Conservation (phyloP, 1,284 basidiomycete species). For the Puccinia polysora region DNA sequence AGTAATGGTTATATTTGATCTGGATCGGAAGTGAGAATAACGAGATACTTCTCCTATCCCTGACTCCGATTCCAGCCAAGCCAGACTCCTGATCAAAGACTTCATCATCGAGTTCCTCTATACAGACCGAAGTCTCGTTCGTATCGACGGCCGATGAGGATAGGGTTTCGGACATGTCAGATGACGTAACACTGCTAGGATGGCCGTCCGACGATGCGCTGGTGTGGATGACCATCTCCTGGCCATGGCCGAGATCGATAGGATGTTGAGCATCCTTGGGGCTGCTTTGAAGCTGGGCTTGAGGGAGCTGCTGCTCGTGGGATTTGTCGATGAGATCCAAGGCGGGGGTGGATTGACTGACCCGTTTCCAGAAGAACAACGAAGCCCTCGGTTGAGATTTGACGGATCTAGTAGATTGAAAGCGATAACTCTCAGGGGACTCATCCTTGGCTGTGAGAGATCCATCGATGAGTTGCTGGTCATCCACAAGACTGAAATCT, state of each 20-base stretch:
- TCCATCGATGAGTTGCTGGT: no score
- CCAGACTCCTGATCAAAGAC: constrained; percentile 5
- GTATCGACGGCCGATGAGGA: constrained; percentile 15
- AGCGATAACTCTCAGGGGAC: no score
- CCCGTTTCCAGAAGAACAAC: background rate
- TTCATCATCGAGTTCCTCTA: background rate
- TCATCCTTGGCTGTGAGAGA: no score
- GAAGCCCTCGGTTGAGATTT: background rate
- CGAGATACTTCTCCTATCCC: constrained; percentile 4
- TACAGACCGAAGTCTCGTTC: constrained; percentile 1
- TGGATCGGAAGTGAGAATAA: constrained; percentile 5
- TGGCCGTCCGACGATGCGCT: constrained; percentile 2
- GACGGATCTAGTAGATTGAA: no score
- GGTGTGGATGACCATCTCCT: background rate
- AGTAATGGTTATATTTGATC: no score
- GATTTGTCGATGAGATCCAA: no score
- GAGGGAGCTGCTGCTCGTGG: no score
- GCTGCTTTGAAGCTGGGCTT: no score
- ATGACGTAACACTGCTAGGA: constrained; percentile 16
- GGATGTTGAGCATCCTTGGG: background rate
- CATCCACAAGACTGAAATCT: no score
- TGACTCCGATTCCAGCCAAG: constrained; percentile 3
- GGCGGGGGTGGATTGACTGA: background rate
- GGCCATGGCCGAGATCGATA: background rate
- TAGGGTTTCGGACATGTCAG: background rate